Evolutionary conservation across 768 basidiomycete species (phyloP), one percentile per base, ranked within the genome.

Genomic region (Tylopilus rubrobrunneus): DNA sequence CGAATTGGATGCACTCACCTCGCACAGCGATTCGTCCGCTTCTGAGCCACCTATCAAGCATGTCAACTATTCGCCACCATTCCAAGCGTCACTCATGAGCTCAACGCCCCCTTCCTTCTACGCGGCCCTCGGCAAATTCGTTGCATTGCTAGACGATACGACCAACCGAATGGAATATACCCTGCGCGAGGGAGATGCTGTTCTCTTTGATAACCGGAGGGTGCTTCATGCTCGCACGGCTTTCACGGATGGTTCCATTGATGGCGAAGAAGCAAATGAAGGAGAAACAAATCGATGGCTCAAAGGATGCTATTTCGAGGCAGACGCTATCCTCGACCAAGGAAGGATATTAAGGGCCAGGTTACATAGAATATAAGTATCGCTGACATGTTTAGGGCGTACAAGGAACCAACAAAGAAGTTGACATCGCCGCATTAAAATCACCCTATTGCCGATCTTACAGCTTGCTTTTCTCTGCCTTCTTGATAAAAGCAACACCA

Each of bases 21-120:
- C 66, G 25, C 40, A 58, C 27, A 17, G 54, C 42, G 31, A 50
- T 3, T 27, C 45, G 21, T 37, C 51, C 5, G 43, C 56, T 5
- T 54, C 51, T 1, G 55, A 52, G 31, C 64, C 62, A 9, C 52
- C 63, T 9, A 78, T 96, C 60, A 70, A 73, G 42, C 78, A 86
- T 55, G 80, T 98, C 63, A 98, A 94, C 71, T 98, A 96, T 69
- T 87, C 89, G 1, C 96, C 96, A 0, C 95, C 94, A 0, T 98
- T 98, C 79, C 93, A 96, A 72, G 93, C 88, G 0, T 87, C 91
- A 0, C 75, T 93, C 64, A 79, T 19, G 64, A 71, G 7, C 31
- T 61, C 62, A 2, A 85, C 85, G 4, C 79, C 84, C 1, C 56
- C 65, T 7, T 68, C 69, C 31, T 86, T 91, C 61, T 89, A 86